These are phyloP conservation scores for Neonectria neomacrospora DNA, from an alignment of 2,329 filamentous ascomycete genomes.

Conservation along the genomic window DNA sequence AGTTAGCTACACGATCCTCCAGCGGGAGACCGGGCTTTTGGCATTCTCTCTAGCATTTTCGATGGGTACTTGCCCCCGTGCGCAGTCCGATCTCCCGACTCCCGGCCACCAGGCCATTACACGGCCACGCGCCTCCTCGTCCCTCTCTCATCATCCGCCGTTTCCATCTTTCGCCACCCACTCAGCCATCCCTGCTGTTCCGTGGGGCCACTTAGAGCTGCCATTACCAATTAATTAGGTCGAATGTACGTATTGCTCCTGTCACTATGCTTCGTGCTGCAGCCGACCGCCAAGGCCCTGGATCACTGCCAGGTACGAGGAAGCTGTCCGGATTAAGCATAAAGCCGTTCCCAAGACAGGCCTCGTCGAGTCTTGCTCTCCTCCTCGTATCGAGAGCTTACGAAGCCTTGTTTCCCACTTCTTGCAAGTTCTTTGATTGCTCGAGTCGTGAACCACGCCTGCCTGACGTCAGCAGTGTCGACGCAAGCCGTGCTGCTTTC, in stretches of 20 bases:
- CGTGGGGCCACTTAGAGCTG: neutral
- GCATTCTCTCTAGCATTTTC: slow-evolving; percentile 22
- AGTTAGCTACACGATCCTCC: slow-evolving; percentile 7
- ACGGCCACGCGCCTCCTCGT: slow-evolving; percentile 5
- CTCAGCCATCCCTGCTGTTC: neutral
- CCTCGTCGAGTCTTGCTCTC: slow-evolving; percentile 5
- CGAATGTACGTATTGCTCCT: neutral
- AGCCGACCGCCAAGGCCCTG: slow-evolving; percentile 9
- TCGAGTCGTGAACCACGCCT: slow-evolving; percentile 8
- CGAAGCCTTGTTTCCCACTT: slow-evolving; percentile 6
- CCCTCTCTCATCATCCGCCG: neutral
- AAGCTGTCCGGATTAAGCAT: slow-evolving; percentile 21
- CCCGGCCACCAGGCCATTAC: slow-evolving; percentile 6
- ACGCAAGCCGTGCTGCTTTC: slow-evolving; percentile 9
- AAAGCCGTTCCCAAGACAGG: slow-evolving; percentile 11
- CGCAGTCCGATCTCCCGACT: neutral
- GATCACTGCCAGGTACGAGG: slow-evolving; percentile 20
- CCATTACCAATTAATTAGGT: neutral
- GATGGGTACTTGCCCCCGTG: neutral
- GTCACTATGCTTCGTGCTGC: slow-evolving; percentile 5
- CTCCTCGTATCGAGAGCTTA: slow-evolving; percentile 22
- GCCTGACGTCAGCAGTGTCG: slow-evolving; percentile 19
- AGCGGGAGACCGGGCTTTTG: slow-evolving; percentile 19
- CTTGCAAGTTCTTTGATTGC: slow-evolving; percentile 3
- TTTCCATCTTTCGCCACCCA: neutral